Conservation (phyloP, 2,329 filamentous ascomycete genomes). For the Paecilomyces sp. region DNA sequence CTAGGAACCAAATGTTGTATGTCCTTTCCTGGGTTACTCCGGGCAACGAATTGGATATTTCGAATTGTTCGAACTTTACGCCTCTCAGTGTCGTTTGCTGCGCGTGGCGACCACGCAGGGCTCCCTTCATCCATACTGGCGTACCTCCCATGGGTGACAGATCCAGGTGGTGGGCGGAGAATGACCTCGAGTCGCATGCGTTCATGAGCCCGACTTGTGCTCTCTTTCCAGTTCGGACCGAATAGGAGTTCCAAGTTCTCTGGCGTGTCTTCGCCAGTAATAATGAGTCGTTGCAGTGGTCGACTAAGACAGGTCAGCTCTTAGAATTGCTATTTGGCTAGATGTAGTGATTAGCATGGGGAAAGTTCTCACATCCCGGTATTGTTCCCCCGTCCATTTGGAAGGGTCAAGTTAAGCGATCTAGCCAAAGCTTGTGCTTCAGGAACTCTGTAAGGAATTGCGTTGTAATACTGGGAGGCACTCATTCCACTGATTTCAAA, state of each 20-base stretch:
- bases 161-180: neutral
- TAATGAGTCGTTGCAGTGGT: constrained; percentile 1
- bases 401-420: constrained; percentile 1
- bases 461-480: neutral
- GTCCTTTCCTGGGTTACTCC: neutral
- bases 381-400: neutral
- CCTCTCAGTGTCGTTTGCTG: neutral
- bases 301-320: neutral
- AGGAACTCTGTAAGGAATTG: neutral
- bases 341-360: neutral
- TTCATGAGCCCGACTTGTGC: neutral
- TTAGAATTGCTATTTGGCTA: neutral
- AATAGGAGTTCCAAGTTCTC: constrained; percentile 1
- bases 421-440: neutral
- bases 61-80: neutral
- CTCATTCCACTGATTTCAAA: neutral
- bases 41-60: neutral
- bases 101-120: neutral
- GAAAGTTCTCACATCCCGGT: neutral
- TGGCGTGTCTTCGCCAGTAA: constrained; percentile 2
- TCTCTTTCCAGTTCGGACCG: constrained; percentile 2
- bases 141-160: neutral
- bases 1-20: neutral
- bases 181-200: neutral
- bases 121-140: neutral